A percentile compares a stretch with the other conserved stretches of the same genome.
phyloP scores from a whole-genome alignment of 208 protist genomes.

The Trichomonas tenax region DNA sequence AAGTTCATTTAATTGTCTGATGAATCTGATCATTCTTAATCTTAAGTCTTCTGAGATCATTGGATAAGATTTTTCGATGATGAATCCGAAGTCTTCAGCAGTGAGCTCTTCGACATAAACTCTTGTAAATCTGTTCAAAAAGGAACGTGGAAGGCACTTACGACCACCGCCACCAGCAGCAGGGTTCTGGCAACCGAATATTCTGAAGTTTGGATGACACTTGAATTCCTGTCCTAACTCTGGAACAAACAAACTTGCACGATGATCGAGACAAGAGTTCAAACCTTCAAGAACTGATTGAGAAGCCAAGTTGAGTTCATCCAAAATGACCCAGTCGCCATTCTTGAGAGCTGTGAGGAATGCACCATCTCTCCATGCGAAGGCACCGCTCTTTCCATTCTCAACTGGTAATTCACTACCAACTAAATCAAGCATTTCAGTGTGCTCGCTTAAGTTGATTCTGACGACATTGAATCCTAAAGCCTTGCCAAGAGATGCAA shows the following conservation, averaged over 20 bases:
- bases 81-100: slow-evolving; percentile 32
- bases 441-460: slow-evolving; percentile 99
- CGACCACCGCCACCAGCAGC: slow-evolving; percentile 84
- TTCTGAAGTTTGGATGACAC: slow-evolving; percentile 65
- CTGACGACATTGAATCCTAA: slow-evolving; percentile 72
- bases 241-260: slow-evolving; percentile 66
- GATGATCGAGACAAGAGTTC: slow-evolving; percentile 98
- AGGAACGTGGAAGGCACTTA: slow-evolving; percentile 96
- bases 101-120: slow-evolving; percentile 41
- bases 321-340: slow-evolving; percentile 96
- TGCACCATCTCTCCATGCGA: slow-evolving; percentile 43
- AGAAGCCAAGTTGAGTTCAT: slow-evolving; percentile 99
- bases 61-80: slow-evolving; percentile 20
- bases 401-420: slow-evolving; percentile 66
- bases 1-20: slow-evolving; percentile 21
- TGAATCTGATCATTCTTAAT: slow-evolving; percentile 32
- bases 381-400: slow-evolving; percentile 30
- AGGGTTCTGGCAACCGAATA: slow-evolving; percentile 98
- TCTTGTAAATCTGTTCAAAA: slow-evolving; percentile 98
- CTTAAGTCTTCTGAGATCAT: neutral
- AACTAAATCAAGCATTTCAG: slow-evolving; percentile 95
- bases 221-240: slow-evolving; percentile 58
- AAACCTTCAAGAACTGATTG: slow-evolving; percentile 84
- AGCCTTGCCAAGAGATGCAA: slow-evolving; percentile 65
- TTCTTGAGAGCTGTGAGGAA: slow-evolving; percentile 63